These are phyloP conservation scores for Drechslerella dactyloides DNA, from an alignment of 2,329 filamentous ascomycete species.

Conservation along the genomic window DNA sequence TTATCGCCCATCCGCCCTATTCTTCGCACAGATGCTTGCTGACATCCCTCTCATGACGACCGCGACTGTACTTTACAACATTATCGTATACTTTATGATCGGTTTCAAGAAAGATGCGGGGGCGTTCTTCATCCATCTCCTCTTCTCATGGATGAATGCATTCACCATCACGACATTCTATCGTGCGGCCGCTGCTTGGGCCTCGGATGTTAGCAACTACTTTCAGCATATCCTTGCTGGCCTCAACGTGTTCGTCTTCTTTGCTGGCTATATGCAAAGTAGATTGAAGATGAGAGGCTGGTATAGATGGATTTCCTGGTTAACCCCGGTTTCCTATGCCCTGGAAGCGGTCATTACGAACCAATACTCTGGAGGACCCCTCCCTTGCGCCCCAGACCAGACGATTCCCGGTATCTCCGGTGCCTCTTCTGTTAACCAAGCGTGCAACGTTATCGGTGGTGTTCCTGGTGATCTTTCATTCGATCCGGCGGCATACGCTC, in stretches of 20 bases:
- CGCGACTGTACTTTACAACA: conserved; percentile 67
- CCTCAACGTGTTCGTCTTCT: conserved; percentile 69
- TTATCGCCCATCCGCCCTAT: conserved; percentile 72
- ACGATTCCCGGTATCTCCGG: conserved; percentile 68
- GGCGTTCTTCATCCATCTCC: conserved; percentile 64
- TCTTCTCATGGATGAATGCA: conserved; percentile 63
- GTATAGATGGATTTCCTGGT: conserved; percentile 66
- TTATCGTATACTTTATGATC: conserved; percentile 72
- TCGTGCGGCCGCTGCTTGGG: conserved; percentile 70
- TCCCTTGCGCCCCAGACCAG: conserved; percentile 67
- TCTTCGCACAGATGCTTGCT: conserved; percentile 67
- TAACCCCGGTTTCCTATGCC: conserved; percentile 65
- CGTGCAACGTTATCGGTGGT: conserved; percentile 69
- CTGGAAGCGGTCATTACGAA: conserved; percentile 73
- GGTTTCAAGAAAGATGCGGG: conserved; percentile 66
- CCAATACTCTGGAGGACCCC: conserved; percentile 66
- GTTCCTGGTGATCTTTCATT: conserved; percentile 63
- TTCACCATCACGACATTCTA: conserved; percentile 70
- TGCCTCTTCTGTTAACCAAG: conserved; percentile 58
- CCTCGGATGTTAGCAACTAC: conserved; percentile 70
- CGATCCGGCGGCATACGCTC: conserved; percentile 64
- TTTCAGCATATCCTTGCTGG: conserved; percentile 70
- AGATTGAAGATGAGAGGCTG: conserved; percentile 63
- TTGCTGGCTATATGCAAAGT: conserved; percentile 72
- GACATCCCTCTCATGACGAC: conserved; percentile 68